Evolutionary conservation across 2,329 filamentous ascomycete genomes (phyloP).

Genomic region (Allantophomopsis lycopodina): DNA sequence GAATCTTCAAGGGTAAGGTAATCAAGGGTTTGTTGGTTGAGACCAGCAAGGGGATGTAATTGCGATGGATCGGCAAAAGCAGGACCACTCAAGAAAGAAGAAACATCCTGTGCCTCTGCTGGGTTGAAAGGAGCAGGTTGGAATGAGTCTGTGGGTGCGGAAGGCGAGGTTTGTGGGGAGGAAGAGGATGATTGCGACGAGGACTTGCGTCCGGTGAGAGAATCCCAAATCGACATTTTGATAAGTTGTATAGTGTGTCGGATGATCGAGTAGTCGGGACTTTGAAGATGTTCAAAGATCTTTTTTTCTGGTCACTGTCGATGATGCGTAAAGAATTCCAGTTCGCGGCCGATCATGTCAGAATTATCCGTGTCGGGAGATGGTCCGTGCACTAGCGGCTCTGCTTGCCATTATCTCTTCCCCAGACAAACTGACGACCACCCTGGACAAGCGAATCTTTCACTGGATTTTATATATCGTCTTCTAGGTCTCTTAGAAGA

Average conservation of each 20-base stretch:
- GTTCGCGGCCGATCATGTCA: neutral
- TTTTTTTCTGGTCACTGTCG: neutral
- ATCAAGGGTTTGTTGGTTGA: conserved; percentile 87
- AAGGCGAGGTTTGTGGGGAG: conserved; percentile 5
- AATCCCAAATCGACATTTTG: conserved; percentile 24
- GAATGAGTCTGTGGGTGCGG: conserved; percentile 24
- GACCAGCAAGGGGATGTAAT: conserved; percentile 83
- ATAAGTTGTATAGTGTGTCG: conserved; percentile 1
- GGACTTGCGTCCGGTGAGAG: conserved; percentile 21
- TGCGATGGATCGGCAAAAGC: conserved; percentile 73
- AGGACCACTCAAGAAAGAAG: conserved; percentile 69
- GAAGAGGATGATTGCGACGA: conserved; percentile 8
- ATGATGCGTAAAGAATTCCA: conserved; percentile 1
- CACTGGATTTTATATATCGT: no score
- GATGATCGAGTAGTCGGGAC: conserved; percentile 2
- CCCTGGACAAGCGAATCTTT: no score
- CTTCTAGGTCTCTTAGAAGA: no score
- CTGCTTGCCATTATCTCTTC: neutral
- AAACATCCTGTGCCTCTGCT: conserved; percentile 62
- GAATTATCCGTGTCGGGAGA: conserved; percentile 1
- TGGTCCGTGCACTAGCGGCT: conserved; percentile 1
- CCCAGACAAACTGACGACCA: no score
- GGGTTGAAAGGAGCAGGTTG: conserved; percentile 53
- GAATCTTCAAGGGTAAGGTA: conserved; percentile 93
- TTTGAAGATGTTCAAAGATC: neutral